A percentile compares a stretch with the other conserved stretches of the same genome.
Evolutionary conservation across 768 basidiomycete species (phyloP).

Genomic region (Psilocybe cubensis): DNA sequence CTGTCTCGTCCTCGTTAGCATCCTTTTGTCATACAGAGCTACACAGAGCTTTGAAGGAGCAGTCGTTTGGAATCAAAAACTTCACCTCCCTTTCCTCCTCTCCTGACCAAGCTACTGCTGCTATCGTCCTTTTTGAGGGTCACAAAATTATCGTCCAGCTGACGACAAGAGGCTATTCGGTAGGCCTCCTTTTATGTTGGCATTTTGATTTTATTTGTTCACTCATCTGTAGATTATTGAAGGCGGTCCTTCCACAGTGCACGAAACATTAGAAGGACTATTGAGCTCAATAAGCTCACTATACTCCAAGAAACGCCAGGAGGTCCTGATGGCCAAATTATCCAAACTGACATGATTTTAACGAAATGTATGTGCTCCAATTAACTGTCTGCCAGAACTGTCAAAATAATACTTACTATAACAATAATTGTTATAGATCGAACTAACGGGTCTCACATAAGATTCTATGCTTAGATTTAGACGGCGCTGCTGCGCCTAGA

Average conservation of each 20-base stretch:
- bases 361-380: constrained; percentile 7
- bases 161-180: constrained; percentile 59
- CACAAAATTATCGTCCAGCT: constrained; percentile 47
- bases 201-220: constrained; percentile 2
- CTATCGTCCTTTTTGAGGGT: constrained; percentile 62
- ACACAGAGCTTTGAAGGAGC: constrained; percentile 55
- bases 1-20: constrained; percentile 19
- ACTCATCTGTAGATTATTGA: constrained; percentile 16
- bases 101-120: constrained; percentile 52
- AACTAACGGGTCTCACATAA: neutral
- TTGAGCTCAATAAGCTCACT: constrained; percentile 57
- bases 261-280: constrained; percentile 65
- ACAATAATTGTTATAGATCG: neutral
- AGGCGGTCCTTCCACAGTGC: constrained; percentile 22
- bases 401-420: neutral
- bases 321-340: constrained; percentile 50
- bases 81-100: constrained; percentile 46
- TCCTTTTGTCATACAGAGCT: constrained; percentile 55
- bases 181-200: constrained; percentile 27
- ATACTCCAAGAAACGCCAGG: constrained; percentile 51
- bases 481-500: constrained; percentile 5
- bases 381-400: neutral
- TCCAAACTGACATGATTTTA: constrained; percentile 37
- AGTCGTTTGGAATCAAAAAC: constrained; percentile 55
- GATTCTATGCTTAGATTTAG: constrained; percentile 18